Evolutionary conservation across 139 green algal species (phyloP).

Genomic region (Mesotaenium endlicherianum): DNA sequence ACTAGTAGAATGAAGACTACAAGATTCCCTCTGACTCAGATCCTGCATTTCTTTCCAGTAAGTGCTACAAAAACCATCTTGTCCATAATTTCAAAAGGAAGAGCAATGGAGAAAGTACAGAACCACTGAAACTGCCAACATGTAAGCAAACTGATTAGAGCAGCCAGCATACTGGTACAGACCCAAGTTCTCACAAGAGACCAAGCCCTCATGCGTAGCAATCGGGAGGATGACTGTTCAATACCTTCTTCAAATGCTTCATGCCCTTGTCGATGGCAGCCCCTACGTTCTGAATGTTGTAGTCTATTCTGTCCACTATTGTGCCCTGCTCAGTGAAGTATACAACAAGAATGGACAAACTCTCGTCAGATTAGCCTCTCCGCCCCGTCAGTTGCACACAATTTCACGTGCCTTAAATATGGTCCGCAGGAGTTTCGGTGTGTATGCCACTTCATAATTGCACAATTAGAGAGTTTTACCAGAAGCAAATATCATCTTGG

Average conservation of each 20-base stretch:
- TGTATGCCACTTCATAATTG: no score
- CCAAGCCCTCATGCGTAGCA: not conserved
- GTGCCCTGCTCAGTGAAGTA: constrained; percentile 77
- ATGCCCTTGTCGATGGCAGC: constrained; percentile 82
- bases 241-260: constrained; percentile 71
- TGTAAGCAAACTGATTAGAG: not conserved
- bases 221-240: not conserved
- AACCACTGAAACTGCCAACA: not conserved
- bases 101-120: not conserved
- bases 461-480: no score
- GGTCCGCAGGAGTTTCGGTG: no score
- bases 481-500: not conserved
- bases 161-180: not conserved
- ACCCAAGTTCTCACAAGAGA: not conserved
- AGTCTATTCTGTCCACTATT: constrained; percentile 93
- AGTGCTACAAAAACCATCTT: not conserved
- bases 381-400: not conserved
- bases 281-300: constrained; percentile 79
- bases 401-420: not conserved
- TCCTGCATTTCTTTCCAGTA: not conserved
- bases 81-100: not conserved
- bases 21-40: no score
- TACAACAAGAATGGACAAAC: no score
- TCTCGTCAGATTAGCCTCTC: no score
- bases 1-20: no score